Percentiles rank a stretch among this genome's conserved stretches.
Evolutionary conservation across 768 basidiomycete species (phyloP).

Genomic region (Suillus clintonianus): DNA sequence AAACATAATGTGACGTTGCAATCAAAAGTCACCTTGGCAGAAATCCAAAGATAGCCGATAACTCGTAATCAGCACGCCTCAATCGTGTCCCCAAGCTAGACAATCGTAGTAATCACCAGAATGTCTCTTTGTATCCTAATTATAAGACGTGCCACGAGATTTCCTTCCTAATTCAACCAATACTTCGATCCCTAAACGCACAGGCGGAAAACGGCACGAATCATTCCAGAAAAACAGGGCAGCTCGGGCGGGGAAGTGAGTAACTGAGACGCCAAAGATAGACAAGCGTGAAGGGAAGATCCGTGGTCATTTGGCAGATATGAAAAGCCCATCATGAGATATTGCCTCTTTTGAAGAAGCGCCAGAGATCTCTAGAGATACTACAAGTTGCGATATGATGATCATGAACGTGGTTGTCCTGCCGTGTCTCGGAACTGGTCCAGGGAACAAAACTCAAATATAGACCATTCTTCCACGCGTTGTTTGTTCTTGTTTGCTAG

Average conservation of each 20-base stretch:
- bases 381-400: slow-evolving; percentile 9
- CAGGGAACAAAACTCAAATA: slow-evolving; percentile 3
- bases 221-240: slow-evolving; percentile 1
- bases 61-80: neutral
- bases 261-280: slow-evolving; percentile 1
- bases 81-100: neutral
- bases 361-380: slow-evolving; percentile 10
- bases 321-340: slow-evolving; percentile 9
- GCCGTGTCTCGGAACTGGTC: neutral
- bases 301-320: slow-evolving; percentile 8
- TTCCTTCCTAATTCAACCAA: neutral
- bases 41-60: slow-evolving; percentile 1
- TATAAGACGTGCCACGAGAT: neutral
- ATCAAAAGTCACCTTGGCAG: neutral
- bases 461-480: neutral
- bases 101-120: neutral
- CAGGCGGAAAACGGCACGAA: slow-evolving; percentile 2
- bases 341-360: slow-evolving; percentile 11
- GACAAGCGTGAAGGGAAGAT: slow-evolving; percentile 17
- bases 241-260: slow-evolving; percentile 5
- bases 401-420: slow-evolving; percentile 9
- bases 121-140: neutral
- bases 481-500: slow-evolving; percentile 30
- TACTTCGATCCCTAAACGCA: slow-evolving; percentile 3
- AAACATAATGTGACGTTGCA: neutral